These are phyloP conservation scores for Alternaria brassicae DNA, from an alignment of 2,329 filamentous ascomycete genomes.

Conservation along the genomic window DNA sequence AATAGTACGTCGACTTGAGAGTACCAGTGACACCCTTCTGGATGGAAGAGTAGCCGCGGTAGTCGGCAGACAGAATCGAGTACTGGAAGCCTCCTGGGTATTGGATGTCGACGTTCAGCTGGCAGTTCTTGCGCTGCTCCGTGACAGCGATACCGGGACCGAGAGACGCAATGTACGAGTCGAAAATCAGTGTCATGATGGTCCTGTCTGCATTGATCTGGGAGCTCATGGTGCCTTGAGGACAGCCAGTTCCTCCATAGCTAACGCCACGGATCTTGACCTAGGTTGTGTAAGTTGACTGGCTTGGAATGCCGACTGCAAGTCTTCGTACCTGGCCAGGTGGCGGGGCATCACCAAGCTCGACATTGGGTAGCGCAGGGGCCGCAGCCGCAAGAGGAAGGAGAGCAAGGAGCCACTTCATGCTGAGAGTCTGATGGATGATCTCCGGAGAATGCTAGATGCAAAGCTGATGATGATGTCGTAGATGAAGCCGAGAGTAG, in stretches of 20 bases:
- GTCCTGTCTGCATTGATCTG: conserved; percentile 54
- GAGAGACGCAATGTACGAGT: conserved; percentile 59
- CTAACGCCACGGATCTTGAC: conserved; percentile 55
- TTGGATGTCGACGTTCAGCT: conserved; percentile 60
- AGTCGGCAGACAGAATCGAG: conserved; percentile 60
- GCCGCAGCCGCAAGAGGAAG: conserved; percentile 43
- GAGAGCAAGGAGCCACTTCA: conserved; percentile 50
- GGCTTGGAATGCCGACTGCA: neutral
- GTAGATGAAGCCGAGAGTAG: conserved; percentile 30
- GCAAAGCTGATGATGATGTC: conserved; percentile 27
- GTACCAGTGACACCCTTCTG: conserved; percentile 56
- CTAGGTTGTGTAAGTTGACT: conserved; percentile 27
- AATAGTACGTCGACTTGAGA: conserved; percentile 63
- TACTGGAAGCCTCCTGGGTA: conserved; percentile 63
- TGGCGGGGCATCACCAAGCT: conserved; percentile 39
- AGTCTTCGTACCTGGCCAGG: conserved; percentile 34
- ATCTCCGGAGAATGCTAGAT: conserved; percentile 19
- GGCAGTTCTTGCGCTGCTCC: conserved; percentile 61
- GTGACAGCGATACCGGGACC: conserved; percentile 54
- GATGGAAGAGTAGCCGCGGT: conserved; percentile 60
- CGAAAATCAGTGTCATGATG: conserved; percentile 62
- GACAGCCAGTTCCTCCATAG: conserved; percentile 59
- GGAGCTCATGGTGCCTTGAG: conserved; percentile 53
- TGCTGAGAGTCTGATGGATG: conserved; percentile 35
- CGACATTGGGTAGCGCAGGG: conserved; percentile 26